Percentiles rank a stretch among this genome's conserved stretches.
Evolutionary conservation across 345 rosid genomes (phyloP).

Genomic region (Syzygium aqueum): DNA sequence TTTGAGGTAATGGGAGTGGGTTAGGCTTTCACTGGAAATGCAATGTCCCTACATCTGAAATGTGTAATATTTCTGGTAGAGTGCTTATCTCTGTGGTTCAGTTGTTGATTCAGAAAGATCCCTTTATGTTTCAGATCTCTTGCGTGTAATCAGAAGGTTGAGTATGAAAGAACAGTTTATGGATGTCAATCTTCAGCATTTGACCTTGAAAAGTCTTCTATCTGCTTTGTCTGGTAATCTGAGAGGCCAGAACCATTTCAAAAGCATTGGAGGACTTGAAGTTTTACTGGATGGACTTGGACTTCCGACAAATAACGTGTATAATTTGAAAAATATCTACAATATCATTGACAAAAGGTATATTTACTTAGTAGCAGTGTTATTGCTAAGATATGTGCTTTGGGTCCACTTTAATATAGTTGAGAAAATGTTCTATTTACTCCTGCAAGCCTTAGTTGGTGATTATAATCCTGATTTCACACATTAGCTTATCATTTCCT

Average conservation of each 20-base stretch:
- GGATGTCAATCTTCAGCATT: slow-evolving; percentile 44
- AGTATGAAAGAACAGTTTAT: slow-evolving; percentile 50
- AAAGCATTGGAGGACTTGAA: slow-evolving; percentile 78
- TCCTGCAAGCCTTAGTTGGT: not conserved
- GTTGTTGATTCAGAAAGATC: not conserved
- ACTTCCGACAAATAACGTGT: slow-evolving; percentile 35
- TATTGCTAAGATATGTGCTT: not conserved
- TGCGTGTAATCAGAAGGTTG: slow-evolving; percentile 67
- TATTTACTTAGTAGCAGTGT: not conserved
- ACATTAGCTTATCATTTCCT: not conserved
- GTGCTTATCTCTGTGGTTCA: not conserved
- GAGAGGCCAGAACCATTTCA: slow-evolving; percentile 75
- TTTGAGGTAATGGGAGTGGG: not conserved
- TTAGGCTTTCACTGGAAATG: not conserved
- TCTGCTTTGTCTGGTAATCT: slow-evolving; percentile 47
- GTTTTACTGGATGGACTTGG: slow-evolving; percentile 69
- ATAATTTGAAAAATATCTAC: slow-evolving; percentile 19
- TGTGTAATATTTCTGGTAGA: not conserved
- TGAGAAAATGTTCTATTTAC: not conserved
- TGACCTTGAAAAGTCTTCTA: slow-evolving; percentile 45
- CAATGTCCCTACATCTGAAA: not conserved
- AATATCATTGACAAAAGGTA: slow-evolving; percentile 31
- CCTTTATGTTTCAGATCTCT: slow-evolving; percentile 39
- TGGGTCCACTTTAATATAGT: not conserved
- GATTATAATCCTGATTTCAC: not conserved